These are phyloP conservation scores for Hypomyces perniciosus DNA, from an alignment of 2,329 filamentous ascomycete genomes.

Conservation along the genomic window DNA sequence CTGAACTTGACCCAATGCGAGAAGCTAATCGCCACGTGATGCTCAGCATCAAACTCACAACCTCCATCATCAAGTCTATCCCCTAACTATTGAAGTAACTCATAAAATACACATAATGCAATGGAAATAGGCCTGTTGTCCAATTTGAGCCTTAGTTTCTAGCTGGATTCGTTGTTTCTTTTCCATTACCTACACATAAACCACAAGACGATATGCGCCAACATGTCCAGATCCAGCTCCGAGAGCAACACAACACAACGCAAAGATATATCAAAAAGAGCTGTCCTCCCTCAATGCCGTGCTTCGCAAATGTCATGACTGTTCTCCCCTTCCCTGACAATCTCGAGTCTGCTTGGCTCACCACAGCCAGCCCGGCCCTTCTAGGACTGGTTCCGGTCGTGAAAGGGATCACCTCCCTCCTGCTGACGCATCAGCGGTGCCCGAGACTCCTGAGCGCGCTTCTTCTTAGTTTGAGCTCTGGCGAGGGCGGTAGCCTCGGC, in stretches of 20 bases:
- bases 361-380: constrained; percentile 2
- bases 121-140: background rate
- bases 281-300: constrained; percentile 4
- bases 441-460: constrained; percentile 28
- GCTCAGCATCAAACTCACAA: no score
- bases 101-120: background rate
- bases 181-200: background rate
- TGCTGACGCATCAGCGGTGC: constrained; percentile 33
- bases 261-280: constrained; percentile 4
- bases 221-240: constrained; percentile 6
- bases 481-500: constrained; percentile 46
- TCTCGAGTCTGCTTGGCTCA: constrained; percentile 9
- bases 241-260: background rate
- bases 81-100: no score
- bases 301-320: constrained; percentile 3
- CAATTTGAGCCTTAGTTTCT: constrained; percentile 5
- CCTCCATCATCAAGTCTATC: no score
- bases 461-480: constrained; percentile 41
- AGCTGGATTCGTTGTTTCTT: background rate
- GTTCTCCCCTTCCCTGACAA: constrained; percentile 1
- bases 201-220: background rate
- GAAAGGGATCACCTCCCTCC: constrained; percentile 30
- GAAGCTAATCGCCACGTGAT: no score
- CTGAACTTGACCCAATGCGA: no score
- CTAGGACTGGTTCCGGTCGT: constrained; percentile 30